Evolutionary conservation across 106 monocot genomes (phyloP).

Genomic region (Gastrodia elata): DNA sequence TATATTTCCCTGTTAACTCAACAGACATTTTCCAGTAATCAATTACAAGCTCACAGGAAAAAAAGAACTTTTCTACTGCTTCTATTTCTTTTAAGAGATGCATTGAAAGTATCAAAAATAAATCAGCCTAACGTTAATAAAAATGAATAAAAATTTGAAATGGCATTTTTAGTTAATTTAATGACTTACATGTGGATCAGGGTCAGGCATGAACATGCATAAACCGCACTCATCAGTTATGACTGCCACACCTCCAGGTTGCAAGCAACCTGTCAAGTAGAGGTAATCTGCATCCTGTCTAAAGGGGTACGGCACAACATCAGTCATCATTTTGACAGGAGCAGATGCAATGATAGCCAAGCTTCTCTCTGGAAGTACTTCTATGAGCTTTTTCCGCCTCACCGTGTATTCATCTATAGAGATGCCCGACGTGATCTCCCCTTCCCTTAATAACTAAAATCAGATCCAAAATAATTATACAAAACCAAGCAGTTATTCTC

Average conservation of each 20-base stretch:
- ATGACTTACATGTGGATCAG: conserved; percentile 64
- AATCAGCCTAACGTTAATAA: background rate
- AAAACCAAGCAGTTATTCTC: background rate
- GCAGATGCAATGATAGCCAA: conserved; percentile 83
- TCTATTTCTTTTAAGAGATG: background rate
- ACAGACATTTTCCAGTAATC: no score
- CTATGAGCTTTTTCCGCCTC: conserved; percentile 64
- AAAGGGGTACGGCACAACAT: conserved; percentile 88
- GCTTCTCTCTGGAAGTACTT: conserved; percentile 76
- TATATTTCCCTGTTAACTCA: no score
- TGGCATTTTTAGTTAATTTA: background rate
- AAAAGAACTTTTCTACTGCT: background rate
- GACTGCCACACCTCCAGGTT: conserved; percentile 89
- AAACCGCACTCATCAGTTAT: conserved; percentile 59
- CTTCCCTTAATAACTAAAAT: conserved; percentile 53
- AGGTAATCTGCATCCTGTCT: conserved; percentile 93
- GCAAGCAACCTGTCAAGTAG: conserved; percentile 80
- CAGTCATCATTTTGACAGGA: conserved; percentile 95
- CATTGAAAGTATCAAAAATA: background rate
- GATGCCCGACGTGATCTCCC: conserved; percentile 74
- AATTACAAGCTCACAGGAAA: background rate
- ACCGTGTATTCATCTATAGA: conserved; percentile 53
- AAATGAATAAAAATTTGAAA: background rate
- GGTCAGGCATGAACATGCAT: conserved; percentile 95
- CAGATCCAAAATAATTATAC: background rate